phyloP scores from a whole-genome alignment of 176 grass and related monocot genomes.

The Oryza meyeriana region DNA sequence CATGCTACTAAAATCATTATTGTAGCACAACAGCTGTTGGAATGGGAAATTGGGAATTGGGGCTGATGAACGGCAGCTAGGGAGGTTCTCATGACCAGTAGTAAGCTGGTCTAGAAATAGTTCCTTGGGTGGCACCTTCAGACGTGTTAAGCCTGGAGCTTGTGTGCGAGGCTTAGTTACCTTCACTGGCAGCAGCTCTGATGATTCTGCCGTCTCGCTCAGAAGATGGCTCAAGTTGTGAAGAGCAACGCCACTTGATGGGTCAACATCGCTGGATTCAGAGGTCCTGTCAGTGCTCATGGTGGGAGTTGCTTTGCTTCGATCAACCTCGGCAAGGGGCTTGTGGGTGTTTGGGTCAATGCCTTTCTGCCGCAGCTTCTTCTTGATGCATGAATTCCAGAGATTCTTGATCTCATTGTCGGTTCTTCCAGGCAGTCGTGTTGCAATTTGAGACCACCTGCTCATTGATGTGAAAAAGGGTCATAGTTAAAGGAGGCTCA shows the following conservation, averaged over 20 bases:
- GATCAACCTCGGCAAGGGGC: slow-evolving; percentile 25
- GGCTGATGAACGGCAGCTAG: slow-evolving; percentile 19
- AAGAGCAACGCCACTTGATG: slow-evolving; percentile 26
- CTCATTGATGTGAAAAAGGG: not conserved
- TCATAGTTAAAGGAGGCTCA: not conserved
- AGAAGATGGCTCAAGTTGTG: slow-evolving; percentile 28
- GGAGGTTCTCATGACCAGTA: slow-evolving; percentile 33
- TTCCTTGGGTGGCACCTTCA: slow-evolving; percentile 31
- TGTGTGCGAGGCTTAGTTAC: slow-evolving; percentile 30
- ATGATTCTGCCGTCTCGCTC: slow-evolving; percentile 41
- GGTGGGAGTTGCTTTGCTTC: slow-evolving; percentile 29
- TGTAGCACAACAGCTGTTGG: slow-evolving; percentile 32
- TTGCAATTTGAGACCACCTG: slow-evolving; percentile 73
- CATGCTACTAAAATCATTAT: slow-evolving; percentile 29
- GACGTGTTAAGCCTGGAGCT: slow-evolving; percentile 27
- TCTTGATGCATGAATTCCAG: slow-evolving; percentile 66
- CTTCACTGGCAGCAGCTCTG: slow-evolving; percentile 22
- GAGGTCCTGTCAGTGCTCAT: slow-evolving; percentile 41
- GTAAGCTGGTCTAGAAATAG: slow-evolving; percentile 42
- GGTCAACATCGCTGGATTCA: slow-evolving; percentile 37
- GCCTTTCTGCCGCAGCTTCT: slow-evolving; percentile 56
- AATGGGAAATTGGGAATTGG: slow-evolving; percentile 39
- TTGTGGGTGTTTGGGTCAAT: slow-evolving; percentile 66
- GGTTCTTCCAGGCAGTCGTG: slow-evolving; percentile 62
- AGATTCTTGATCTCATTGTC: slow-evolving; percentile 78